A percentile compares a stretch with the other conserved stretches of the same genome.
Evolutionary conservation across 2,329 filamentous ascomycete genomes (phyloP).

Genomic region (Paramyrothecium sp.): DNA sequence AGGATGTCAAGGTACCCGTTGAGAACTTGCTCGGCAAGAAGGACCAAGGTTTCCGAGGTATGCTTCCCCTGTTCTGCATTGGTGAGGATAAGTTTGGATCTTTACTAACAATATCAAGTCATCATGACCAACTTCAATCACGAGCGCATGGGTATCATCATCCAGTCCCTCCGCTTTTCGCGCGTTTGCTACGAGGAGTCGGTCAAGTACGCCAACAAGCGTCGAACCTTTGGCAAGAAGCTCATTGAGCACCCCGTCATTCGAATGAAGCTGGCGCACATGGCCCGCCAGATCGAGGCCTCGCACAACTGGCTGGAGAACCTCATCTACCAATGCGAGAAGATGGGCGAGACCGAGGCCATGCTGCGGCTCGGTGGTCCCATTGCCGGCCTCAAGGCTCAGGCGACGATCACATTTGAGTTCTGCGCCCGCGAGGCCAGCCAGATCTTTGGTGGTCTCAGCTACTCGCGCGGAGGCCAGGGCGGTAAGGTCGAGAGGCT

Average conservation of each 20-base stretch:
- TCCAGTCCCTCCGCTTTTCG: slow-evolving; percentile 92
- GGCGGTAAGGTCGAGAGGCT: slow-evolving; percentile 93
- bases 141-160: slow-evolving; percentile 97
- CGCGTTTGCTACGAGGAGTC: slow-evolving; percentile 97
- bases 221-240: slow-evolving; percentile 92
- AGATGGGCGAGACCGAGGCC: slow-evolving; percentile 91
- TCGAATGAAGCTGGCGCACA: slow-evolving; percentile 94
- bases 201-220: slow-evolving; percentile 96
- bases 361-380: slow-evolving; percentile 95
- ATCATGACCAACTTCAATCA: slow-evolving; percentile 99
- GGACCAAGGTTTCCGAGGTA: slow-evolving; percentile 92
- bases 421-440: slow-evolving; percentile 95
- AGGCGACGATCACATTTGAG: slow-evolving; percentile 91
- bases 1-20: slow-evolving; percentile 99
- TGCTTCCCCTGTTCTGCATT: slow-evolving; percentile 1
- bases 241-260: slow-evolving; percentile 97
- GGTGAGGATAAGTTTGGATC: not conserved
- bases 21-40: slow-evolving; percentile 97
- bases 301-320: slow-evolving; percentile 97
- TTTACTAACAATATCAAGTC: slow-evolving; percentile 45
- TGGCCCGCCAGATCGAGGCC: slow-evolving; percentile 97
- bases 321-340: slow-evolving; percentile 86
- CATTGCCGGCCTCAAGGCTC: slow-evolving; percentile 91
- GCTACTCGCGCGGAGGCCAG: slow-evolving; percentile 90
- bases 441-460: slow-evolving; percentile 95